A percentile compares a stretch with the other conserved stretches of the same genome.
Evolutionary conservation across 192 early-diverging fungal species (phyloP).

Genomic region (Coemansia sp.): DNA sequence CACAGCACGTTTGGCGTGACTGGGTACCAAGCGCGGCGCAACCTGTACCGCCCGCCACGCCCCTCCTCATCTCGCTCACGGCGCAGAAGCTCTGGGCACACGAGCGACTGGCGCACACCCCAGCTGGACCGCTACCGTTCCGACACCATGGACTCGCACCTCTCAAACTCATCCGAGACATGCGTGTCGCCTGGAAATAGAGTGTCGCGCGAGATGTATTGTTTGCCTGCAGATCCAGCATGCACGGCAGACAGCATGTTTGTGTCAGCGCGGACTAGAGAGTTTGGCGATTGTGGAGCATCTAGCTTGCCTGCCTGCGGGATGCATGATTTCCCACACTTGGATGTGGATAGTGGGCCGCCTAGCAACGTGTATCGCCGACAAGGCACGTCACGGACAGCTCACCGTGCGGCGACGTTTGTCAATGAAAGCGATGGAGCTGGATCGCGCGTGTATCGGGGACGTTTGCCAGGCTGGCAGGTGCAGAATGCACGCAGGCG

Average conservation of each 20-base stretch:
- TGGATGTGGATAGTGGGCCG: neutral
- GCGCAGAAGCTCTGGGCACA: constrained; percentile 15
- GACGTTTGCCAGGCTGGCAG: neutral
- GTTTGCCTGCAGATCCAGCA: neutral
- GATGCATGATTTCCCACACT: neutral
- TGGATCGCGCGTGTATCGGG: neutral
- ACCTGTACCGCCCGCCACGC: constrained; percentile 1
- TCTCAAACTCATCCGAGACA: constrained; percentile 50
- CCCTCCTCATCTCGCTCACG: neutral
- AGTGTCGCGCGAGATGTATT: constrained; percentile 19
- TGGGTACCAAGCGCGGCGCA: constrained; percentile 2
- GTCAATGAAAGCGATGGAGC: neutral
- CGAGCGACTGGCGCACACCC: constrained; percentile 7
- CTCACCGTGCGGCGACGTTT: neutral
- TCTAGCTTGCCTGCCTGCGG: neutral
- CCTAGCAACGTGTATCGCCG: neutral
- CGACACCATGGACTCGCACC: constrained; percentile 31
- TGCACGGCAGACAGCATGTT: neutral
- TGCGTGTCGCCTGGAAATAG: constrained; percentile 35
- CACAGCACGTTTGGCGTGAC: too few species aligned
- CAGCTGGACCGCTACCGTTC: constrained; percentile 20
- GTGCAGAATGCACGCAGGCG: constrained; percentile 2
- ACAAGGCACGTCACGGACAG: neutral
- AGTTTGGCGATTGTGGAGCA: neutral
- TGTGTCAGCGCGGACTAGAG: neutral